phyloP scores from a whole-genome alignment of 441 rosid genomes.

The Adansonia rubrostipa region DNA sequence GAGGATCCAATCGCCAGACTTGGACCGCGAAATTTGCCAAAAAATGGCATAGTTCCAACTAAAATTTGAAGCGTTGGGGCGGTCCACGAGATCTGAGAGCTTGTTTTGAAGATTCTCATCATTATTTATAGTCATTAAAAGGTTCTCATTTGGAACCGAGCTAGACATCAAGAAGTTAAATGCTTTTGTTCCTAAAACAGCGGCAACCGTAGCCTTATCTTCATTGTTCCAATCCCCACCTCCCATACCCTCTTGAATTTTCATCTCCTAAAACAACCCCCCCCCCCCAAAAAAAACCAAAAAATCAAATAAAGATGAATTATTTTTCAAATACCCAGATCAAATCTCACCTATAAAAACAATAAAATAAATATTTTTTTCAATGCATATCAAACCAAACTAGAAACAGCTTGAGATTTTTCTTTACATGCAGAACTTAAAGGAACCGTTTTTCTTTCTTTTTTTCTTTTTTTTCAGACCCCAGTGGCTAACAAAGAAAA shows the following conservation, averaged over 20 bases:
- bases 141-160: constrained; percentile 65
- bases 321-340: constrained; percentile 32
- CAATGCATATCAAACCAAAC: constrained; percentile 23
- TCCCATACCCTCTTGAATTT: constrained; percentile 54
- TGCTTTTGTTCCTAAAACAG: constrained; percentile 78
- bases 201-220: constrained; percentile 59
- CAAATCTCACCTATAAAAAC: constrained; percentile 34
- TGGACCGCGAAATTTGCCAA: constrained; percentile 86
- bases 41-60: constrained; percentile 95
- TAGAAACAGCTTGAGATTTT: constrained; percentile 28
- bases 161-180: constrained; percentile 71
- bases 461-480: constrained; percentile 45
- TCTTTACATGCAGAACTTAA: constrained; percentile 29
- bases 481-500: constrained; percentile 31
- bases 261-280: constrained; percentile 40
- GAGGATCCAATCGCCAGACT: constrained; percentile 76
- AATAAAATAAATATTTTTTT: constrained; percentile 20
- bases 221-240: constrained; percentile 70
- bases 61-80: constrained; percentile 67
- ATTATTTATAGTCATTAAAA: constrained; percentile 56
- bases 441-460: background rate
- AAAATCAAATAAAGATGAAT: constrained; percentile 24
- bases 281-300: background rate
- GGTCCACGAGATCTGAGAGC: constrained; percentile 88
- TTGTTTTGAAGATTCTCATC: constrained; percentile 78